Conservation (phyloP, 1,284 basidiomycete species). For the Apiotrichum siamense region DNA sequence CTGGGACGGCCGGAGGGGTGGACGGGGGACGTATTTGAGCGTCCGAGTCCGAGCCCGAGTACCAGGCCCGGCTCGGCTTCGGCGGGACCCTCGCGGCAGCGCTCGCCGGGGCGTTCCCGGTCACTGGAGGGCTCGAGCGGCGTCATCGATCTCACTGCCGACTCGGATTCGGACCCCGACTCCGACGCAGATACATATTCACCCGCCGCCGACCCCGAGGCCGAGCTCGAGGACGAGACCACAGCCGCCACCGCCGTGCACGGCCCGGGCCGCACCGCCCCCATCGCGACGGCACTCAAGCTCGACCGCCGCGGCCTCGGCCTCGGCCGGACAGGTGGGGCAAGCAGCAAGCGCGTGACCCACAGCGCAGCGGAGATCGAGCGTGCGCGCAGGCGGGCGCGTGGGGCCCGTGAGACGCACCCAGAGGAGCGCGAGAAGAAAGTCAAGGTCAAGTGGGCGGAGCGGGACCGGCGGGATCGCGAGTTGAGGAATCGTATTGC, state of each 20-base stretch:
- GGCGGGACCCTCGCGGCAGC: too few species aligned
- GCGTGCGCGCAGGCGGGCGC: conserved; percentile 26
- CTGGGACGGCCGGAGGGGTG: conserved; percentile 31
- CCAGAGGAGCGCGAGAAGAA: conserved; percentile 23
- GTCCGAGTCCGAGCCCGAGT: not conserved
- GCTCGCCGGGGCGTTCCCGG: not conserved
- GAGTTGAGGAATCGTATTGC: conserved; percentile 32
- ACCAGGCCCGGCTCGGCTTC: too few species aligned
- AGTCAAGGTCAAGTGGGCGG: conserved; percentile 40
- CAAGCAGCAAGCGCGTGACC: conserved; percentile 31
- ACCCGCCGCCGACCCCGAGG: conserved; percentile 13
- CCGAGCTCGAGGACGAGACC: conserved; percentile 2
- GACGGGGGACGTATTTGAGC: conserved; percentile 2
- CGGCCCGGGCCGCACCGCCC: conserved; percentile 36
- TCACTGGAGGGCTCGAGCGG: not conserved
- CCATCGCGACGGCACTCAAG: conserved; percentile 40
- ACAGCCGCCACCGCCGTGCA: too few species aligned
- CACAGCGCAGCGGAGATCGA: conserved; percentile 36
- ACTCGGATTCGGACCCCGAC: not conserved
- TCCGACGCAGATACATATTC: conserved; percentile 9
- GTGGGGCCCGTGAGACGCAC: conserved; percentile 6
- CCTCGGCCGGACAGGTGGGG: not conserved
- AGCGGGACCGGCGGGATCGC: conserved; percentile 34
- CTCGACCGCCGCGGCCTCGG: conserved; percentile 40
- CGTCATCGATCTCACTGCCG: conserved; percentile 17